Conservation (phyloP, 148 eudicot species). For the Arbutus unedo region DNA sequence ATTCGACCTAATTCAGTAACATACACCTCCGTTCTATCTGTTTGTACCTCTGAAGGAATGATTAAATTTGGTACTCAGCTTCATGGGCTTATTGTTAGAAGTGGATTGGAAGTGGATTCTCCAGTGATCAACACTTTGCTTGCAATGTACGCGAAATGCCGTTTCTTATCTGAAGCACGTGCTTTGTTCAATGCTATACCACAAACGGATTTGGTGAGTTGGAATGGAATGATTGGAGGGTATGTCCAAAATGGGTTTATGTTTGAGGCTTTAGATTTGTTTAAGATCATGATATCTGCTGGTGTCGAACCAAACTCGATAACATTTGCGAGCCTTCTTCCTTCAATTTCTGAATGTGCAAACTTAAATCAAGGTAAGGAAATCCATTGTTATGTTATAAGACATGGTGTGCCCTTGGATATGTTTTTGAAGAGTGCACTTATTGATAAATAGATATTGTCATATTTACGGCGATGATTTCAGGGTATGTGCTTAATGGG, state of each 20-base stretch:
- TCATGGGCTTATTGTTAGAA: conserved; percentile 24
- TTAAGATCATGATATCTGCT: conserved; percentile 23
- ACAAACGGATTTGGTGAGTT: conserved; percentile 18
- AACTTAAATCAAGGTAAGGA: conserved; percentile 22
- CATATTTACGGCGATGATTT: conserved; percentile 33
- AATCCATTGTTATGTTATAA: conserved; percentile 25
- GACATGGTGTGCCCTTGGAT: conserved; percentile 24
- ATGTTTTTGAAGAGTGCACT: conserved; percentile 36
- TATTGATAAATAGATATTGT: conserved; percentile 36
- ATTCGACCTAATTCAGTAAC: conserved; percentile 26
- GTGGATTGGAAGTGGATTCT: conserved; percentile 30
- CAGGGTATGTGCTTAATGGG: conserved; percentile 33
- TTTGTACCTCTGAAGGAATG: conserved; percentile 23
- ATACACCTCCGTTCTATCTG: conserved; percentile 26
- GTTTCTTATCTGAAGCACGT: conserved; percentile 27
- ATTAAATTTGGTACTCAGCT: conserved; percentile 25
- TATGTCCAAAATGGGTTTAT: neutral
- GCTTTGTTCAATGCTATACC: conserved; percentile 24
- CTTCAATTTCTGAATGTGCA: conserved; percentile 20
- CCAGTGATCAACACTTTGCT: conserved; percentile 27
- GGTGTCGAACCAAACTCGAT: conserved; percentile 28
- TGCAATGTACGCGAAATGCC: conserved; percentile 31
- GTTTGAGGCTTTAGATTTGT: conserved; percentile 24
- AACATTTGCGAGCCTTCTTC: conserved; percentile 31
- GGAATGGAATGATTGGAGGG: conserved; percentile 11